These are phyloP conservation scores for Trichosporon coremiiforme DNA, from an alignment of 1,284 basidiomycete species.

Conservation along the genomic window DNA sequence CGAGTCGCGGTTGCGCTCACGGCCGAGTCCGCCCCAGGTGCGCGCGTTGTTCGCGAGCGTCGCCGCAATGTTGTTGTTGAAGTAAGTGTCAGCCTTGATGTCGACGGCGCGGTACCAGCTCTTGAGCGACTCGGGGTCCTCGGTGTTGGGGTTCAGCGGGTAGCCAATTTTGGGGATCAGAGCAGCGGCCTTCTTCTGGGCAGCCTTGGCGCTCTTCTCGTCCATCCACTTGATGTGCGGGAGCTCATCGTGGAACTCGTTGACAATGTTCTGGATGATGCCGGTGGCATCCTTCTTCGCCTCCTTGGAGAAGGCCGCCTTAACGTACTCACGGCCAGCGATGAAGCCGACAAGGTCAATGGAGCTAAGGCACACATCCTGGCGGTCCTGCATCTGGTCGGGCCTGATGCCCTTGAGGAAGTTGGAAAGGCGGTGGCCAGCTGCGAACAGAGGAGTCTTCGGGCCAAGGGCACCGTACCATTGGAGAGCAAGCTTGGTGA, in stretches of 20 bases:
- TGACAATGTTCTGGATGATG: conserved; percentile 81
- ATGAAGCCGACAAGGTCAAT: conserved; percentile 60
- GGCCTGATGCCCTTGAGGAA: conserved; percentile 79
- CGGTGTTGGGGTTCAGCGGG: conserved; percentile 81
- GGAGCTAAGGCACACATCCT: conserved; percentile 62
- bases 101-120: conserved; percentile 73
- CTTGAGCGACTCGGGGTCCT: conserved; percentile 68
- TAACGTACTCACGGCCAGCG: conserved; percentile 70
- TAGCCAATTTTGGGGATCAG: conserved; percentile 62
- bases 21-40: conserved; percentile 75
- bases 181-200: conserved; percentile 70
- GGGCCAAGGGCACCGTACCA: conserved; percentile 71
- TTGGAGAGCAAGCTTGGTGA: conserved; percentile 67
- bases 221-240: conserved; percentile 89
- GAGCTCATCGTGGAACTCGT: conserved; percentile 79
- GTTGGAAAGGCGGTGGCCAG: conserved; percentile 69
- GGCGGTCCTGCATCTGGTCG: conserved; percentile 79
- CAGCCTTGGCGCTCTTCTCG: conserved; percentile 73
- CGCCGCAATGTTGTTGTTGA: conserved; percentile 66
- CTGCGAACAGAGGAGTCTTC: conserved; percentile 73
- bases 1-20: conserved; percentile 67
- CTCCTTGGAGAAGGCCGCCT: conserved; percentile 79
- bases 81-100: conserved; percentile 71
- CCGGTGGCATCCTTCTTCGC: conserved; percentile 77
- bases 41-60: conserved; percentile 55